Percentiles rank a stretch among this genome's conserved stretches.
Conservation (phyloP, 306 rosid genomes). For the Dryas octopetala region DNA sequence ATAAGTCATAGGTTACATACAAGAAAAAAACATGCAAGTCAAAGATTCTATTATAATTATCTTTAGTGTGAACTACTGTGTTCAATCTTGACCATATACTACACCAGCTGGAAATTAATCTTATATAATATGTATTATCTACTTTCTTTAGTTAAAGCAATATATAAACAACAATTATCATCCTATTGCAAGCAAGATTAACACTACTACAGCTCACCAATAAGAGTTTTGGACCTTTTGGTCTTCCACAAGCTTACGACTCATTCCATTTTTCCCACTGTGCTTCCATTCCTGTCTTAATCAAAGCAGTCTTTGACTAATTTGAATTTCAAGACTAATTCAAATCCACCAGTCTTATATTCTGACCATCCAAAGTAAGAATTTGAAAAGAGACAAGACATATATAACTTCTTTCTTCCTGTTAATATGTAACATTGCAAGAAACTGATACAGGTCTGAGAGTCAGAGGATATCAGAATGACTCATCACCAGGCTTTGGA, state of each 20-base stretch:
- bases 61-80: neutral
- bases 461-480: conserved; percentile 8
- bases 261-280: neutral
- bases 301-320: neutral
- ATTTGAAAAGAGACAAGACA: too few species aligned
- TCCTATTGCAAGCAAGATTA: too few species aligned
- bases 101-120: too few species aligned
- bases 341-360: neutral
- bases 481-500: conserved; percentile 16
- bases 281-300: neutral
- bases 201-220: neutral
- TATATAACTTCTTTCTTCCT: too few species aligned
- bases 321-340: neutral
- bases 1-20: neutral
- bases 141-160: neutral
- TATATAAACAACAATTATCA: too few species aligned
- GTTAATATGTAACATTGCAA: neutral
- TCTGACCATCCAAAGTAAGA: neutral
- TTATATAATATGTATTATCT: too few species aligned
- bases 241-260: neutral
- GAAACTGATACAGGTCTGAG: neutral
- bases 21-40: neutral
- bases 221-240: neutral
- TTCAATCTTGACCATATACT: too few species aligned
- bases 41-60: neutral